Conservation (phyloP, 345 rosid genomes). For the Populus nigra region DNA sequence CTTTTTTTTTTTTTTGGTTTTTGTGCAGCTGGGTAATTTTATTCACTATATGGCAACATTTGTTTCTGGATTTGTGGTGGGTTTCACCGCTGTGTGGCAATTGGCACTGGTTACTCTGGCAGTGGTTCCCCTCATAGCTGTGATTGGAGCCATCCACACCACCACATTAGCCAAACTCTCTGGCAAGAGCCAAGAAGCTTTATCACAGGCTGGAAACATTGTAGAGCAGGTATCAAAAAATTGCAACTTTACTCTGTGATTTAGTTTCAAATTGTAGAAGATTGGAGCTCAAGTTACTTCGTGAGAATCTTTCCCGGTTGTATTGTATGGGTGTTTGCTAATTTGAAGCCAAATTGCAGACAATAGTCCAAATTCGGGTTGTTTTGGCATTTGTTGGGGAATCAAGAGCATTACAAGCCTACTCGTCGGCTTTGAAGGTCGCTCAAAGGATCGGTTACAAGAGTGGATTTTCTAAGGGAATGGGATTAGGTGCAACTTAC, state of each 20-base stretch:
- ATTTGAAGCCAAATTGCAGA: conserved; percentile 48
- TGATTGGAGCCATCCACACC: conserved; percentile 82
- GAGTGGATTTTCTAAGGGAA: conserved; percentile 82
- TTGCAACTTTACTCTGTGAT: not conserved
- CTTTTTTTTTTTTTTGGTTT: not conserved
- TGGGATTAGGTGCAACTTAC: conserved; percentile 95
- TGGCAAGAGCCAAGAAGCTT: conserved; percentile 75
- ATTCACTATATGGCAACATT: conserved; percentile 92
- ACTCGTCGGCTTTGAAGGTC: conserved; percentile 68
- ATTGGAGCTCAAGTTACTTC: not conserved
- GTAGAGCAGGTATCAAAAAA: conserved; percentile 73
- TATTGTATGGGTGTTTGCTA: conserved; percentile 30
- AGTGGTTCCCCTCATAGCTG: conserved; percentile 94
- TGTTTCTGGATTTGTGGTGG: conserved; percentile 91
- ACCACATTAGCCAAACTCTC: conserved; percentile 74
- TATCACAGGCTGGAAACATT: conserved; percentile 86
- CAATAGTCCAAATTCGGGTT: conserved; percentile 86
- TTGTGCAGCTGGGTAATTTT: conserved; percentile 88
- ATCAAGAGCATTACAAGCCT: conserved; percentile 72
- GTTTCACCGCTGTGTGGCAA: conserved; percentile 99
- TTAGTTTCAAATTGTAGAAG: not conserved
- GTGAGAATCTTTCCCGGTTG: conserved; percentile 9
- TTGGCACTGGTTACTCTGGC: conserved; percentile 90
- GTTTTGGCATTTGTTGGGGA: conserved; percentile 89
- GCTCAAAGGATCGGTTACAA: conserved; percentile 85